Percentiles rank a stretch among this genome's conserved stretches.
These are phyloP conservation scores for Apiospora phragmitis DNA, from an alignment of 2,329 filamentous ascomycete genomes.

Conservation along the genomic window DNA sequence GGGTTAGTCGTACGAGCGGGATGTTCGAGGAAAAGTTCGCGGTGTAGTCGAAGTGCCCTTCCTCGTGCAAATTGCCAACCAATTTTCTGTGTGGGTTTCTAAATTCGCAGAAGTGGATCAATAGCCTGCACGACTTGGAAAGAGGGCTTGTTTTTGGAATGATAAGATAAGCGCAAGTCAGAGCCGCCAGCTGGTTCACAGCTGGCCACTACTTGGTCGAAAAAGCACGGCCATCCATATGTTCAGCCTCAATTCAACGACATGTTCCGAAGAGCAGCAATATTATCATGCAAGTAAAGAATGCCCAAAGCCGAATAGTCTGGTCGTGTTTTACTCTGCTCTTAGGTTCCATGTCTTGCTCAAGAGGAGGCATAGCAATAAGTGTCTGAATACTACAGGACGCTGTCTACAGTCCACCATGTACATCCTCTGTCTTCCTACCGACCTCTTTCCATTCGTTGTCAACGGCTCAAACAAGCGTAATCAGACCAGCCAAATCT, in stretches of 20 bases:
- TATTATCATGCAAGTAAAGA: not conserved
- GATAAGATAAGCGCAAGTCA: not conserved
- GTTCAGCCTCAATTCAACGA: constrained; percentile 1
- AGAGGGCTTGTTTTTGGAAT: not conserved
- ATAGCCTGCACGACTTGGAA: not conserved
- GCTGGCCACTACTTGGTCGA: not conserved
- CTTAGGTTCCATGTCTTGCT: not conserved
- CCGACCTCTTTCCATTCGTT: not conserved
- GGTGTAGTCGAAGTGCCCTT: not conserved
- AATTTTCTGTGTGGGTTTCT: constrained; percentile 8
- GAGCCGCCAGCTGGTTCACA: not conserved
- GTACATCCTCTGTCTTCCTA: not conserved
- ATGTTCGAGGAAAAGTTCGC: constrained; percentile 10
- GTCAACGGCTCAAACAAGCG: not conserved
- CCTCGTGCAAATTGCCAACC: constrained; percentile 2
- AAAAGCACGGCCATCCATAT: not conserved
- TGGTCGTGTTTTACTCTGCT: not conserved
- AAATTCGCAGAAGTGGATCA: not conserved
- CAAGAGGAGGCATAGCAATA: not conserved
- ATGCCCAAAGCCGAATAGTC: not conserved
- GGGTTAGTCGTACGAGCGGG: constrained; percentile 11
- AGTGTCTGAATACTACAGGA: not conserved
- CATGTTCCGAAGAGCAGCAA: not conserved
- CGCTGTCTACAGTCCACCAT: not conserved
- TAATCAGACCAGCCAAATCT: not conserved